Base-by-base conservation (phyloP, 2,329 filamentous ascomycete genomes). In the Colletotrichum brevisporum region DNA sequence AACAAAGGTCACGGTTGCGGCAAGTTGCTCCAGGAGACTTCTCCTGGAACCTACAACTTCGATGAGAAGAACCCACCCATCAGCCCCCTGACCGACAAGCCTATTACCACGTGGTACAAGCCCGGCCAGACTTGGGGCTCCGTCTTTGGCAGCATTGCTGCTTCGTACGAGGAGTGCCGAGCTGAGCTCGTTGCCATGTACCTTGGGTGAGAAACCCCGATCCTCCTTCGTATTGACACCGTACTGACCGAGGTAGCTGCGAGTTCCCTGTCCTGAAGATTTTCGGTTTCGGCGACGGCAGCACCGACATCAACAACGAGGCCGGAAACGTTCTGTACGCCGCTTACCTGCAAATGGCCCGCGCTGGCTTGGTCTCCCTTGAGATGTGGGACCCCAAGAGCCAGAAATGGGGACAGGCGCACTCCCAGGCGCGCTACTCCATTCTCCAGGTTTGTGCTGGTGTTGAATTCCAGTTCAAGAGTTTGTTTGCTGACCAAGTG, bases 321-420 rank as follows among this genome's bases (percentile, higher is more conserved):
- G 94, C 94, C 10, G 95, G 94, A 51, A 92, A 97, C 76, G 90
- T 99, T 6, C 88, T 98, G 8, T 98, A 95, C 76, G 90, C 91
- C 0, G 91, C 92, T 2, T 99, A 98, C 79, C 88, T 99, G 10
- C 90, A 91, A 73, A 98, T 99, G 95, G 96, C 96, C 15, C 90
- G 95, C 45, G 94, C 94, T n/a, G 96, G 96, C 70, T 85, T 99
- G 52, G 89, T 91, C 6, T 92, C 95, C 1, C 87, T 98, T 24
- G 95, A 98, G 78, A 94, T 96, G 86, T 98, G 94, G 94, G 94
- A 98, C 76, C 94, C 94, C 6, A 95, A 95, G 83, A 91, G 88
- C 74, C 86, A 90, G 73, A 97, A 97, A 83, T 97, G 95, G 95
- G 95, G 95, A 9, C 95, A 97, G 80, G 89, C 92, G 72, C 94